Evolutionary conservation across 768 basidiomycete species (phyloP).

Genomic region (Dacryopinax primogenitus): DNA sequence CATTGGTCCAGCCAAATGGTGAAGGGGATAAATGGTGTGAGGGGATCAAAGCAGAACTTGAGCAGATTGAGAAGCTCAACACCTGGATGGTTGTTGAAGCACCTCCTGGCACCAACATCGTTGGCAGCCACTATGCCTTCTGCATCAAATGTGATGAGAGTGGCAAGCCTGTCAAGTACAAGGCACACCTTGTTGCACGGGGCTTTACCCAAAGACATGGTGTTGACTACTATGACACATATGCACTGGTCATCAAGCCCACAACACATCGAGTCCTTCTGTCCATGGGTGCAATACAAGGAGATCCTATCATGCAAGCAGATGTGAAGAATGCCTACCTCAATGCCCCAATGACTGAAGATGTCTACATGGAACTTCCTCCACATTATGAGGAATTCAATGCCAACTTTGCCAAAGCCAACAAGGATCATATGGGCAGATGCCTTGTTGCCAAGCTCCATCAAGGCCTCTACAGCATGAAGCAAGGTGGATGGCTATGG

Average conservation of each 20-base stretch:
- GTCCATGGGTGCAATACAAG: background rate
- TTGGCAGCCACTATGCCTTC: background rate
- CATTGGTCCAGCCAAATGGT: background rate
- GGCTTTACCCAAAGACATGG: conserved; percentile 7
- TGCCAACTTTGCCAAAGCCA: background rate
- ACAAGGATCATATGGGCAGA: background rate
- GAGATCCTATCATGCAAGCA: background rate
- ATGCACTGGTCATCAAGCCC: conserved; percentile 1
- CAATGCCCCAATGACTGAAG: background rate
- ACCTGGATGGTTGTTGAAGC: background rate
- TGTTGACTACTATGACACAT: conserved; percentile 11
- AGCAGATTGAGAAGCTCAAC: background rate
- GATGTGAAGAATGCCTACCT: background rate
- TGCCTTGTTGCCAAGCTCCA: background rate
- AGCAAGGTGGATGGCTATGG: background rate
- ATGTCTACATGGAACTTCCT: no score
- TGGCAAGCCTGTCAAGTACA: conserved; percentile 10
- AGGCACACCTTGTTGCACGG: conserved; percentile 10
- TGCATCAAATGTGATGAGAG: background rate
- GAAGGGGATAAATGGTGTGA: background rate
- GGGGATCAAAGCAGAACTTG: background rate
- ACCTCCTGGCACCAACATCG: background rate
- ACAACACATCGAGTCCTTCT: background rate
- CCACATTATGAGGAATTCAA: background rate
- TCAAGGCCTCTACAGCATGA: background rate